Evolutionary conservation across 2,329 filamentous ascomycete species (phyloP), one percentile per base, ranked within the genome.

Genomic region (Diaporthe citri): DNA sequence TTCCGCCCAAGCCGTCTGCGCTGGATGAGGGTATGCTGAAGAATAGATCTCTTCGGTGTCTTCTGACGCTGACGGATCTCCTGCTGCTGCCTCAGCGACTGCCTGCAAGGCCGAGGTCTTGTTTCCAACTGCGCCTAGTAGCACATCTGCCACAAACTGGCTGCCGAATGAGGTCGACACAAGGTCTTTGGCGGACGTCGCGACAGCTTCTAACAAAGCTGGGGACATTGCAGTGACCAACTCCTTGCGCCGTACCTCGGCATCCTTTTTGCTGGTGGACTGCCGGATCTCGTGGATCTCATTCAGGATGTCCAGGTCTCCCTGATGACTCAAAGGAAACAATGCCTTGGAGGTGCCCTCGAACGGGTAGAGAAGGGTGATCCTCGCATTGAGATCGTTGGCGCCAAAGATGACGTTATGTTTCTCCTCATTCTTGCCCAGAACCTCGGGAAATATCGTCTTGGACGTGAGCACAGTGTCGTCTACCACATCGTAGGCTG

Each of bases 221-320:
- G 94, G 92, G 1, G 95, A 95, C 39, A 97, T 86, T 15, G 92
- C 89, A 75, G 92, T 90, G 31, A 95, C 87, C 56, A 99, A 87
- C 82, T 98, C 97, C 79, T 91, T 88, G 74, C 94, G 91, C 75
- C 97, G 91, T 31, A 90, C 85, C 72, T 93, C 92, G 0, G 95
- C 88, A 74, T 98, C 95, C 85, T 99, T 99, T 86, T 98, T 99
- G 77, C 95, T 97, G 2, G 96, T 98, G 20, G 90, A 92, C 79
- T 92, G 90, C 72, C 97, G 92, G 77, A 97, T 93, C 73, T 91
- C 90, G 80, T 94, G 93, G 34, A 98, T 86, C 83, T 98, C 94
- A 74, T 91, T 88, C 6, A 99, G 87, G 20, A 97, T 84, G 73
- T 93, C 90, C 48, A 95, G 85, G 77, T 95, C 93, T 46, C 88